These are phyloP conservation scores for Spongospora subterranea DNA, from an alignment of 208 protist genomes.

Conservation along the genomic window DNA sequence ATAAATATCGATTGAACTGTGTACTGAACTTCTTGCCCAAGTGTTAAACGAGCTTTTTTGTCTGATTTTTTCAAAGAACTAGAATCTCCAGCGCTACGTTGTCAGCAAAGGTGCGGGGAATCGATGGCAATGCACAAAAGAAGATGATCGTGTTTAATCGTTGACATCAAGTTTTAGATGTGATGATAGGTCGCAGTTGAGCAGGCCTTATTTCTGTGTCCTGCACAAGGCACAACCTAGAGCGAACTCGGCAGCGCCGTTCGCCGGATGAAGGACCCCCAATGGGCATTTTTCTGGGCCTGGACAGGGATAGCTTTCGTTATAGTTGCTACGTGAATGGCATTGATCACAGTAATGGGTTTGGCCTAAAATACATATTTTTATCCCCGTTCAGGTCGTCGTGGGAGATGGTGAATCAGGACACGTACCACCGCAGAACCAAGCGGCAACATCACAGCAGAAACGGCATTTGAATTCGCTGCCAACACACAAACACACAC, in stretches of 20 bases:
- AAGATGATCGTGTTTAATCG: no score
- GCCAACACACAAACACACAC: not conserved
- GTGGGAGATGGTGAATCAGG: not conserved
- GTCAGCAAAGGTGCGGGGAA: no score
- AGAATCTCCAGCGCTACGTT: no score
- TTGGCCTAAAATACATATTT: not conserved
- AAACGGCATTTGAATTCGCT: slow-evolving; percentile 62
- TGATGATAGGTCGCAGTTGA: no score
- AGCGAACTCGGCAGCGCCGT: slow-evolving; percentile 44
- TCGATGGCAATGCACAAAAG: no score
- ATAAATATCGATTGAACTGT: no score
- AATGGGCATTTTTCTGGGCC: not conserved
- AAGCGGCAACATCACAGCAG: slow-evolving; percentile 61
- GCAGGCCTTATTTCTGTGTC: no score
- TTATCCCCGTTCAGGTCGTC: not conserved
- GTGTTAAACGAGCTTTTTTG: no score
- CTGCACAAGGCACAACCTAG: slow-evolving; percentile 52
- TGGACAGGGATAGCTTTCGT: not conserved
- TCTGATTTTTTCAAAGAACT: no score
- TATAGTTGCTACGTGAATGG: slow-evolving; percentile 20
- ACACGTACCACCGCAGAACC: slow-evolving; percentile 64
- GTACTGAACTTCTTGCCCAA: no score
- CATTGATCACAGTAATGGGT: slow-evolving; percentile 64
- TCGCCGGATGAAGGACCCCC: slow-evolving; percentile 43
- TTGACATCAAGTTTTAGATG: no score